Conservation (phyloP, 331 rosid genomes). For the Erythrophleum ivorense region DNA sequence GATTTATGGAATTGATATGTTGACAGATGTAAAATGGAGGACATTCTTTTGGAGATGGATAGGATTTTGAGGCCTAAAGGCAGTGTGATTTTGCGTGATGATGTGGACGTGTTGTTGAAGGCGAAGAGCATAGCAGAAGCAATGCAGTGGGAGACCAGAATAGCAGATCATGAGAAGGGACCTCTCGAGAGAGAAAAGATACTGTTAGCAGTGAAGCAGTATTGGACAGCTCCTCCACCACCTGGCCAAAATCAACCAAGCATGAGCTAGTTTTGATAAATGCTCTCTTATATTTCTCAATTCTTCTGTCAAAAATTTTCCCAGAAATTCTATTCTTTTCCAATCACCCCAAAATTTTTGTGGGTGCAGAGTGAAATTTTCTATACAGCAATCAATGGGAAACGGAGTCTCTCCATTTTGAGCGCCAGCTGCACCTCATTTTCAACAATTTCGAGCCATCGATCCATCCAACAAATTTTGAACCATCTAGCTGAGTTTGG, state of each 20-base stretch:
- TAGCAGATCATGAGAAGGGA: slow-evolving; percentile 82
- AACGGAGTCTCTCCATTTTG: too few relatives aligned
- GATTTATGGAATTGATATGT: too few relatives aligned
- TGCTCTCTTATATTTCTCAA: background rate
- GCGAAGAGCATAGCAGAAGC: slow-evolving; percentile 60
- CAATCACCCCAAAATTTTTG: slow-evolving; percentile 4
- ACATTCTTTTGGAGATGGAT: slow-evolving; percentile 88
- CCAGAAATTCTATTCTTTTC: slow-evolving; percentile 42
- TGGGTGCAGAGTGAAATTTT: background rate
- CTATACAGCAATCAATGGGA: background rate
- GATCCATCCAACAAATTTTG: too few relatives aligned
- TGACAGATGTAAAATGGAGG: slow-evolving; percentile 74
- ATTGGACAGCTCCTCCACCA: slow-evolving; percentile 79
- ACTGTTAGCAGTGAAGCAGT: slow-evolving; percentile 68
- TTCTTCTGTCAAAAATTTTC: slow-evolving; percentile 9
- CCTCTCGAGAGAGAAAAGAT: slow-evolving; percentile 75
- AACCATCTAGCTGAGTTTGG: too few relatives aligned
- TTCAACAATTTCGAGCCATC: too few relatives aligned
- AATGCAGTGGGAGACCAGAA: slow-evolving; percentile 69
- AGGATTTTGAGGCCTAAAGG: slow-evolving; percentile 85
- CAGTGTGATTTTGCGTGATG: slow-evolving; percentile 70
- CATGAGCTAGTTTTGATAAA: slow-evolving; percentile 31
- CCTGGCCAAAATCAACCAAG: slow-evolving; percentile 30
- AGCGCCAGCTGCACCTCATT: too few relatives aligned
- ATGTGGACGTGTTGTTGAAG: slow-evolving; percentile 71